Conservation (phyloP, 768 basidiomycete species). For the Russula brevipes region DNA sequence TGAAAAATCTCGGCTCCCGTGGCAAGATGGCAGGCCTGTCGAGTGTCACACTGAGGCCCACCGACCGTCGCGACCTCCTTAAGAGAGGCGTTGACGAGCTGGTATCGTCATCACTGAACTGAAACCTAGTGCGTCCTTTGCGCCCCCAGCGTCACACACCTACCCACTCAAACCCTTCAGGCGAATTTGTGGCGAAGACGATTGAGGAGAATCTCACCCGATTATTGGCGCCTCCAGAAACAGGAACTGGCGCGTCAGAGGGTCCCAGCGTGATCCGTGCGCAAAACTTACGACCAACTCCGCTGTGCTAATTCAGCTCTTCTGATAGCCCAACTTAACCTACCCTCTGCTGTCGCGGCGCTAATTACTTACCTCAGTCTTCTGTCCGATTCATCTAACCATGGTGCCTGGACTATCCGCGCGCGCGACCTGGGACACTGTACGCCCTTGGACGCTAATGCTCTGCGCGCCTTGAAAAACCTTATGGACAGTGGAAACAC, state of each 20-base stretch:
- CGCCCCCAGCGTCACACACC: not conserved
- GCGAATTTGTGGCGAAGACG: slow-evolving; percentile 57
- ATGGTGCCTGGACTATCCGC: slow-evolving; percentile 71
- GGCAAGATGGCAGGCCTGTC: slow-evolving; percentile 59
- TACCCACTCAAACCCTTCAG: slow-evolving; percentile 36
- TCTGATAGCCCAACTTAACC: slow-evolving; percentile 61
- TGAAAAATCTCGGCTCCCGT: slow-evolving; percentile 80
- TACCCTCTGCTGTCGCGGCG: slow-evolving; percentile 77
- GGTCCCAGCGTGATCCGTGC: slow-evolving; percentile 15
- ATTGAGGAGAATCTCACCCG: slow-evolving; percentile 25
- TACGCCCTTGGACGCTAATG: slow-evolving; percentile 95
- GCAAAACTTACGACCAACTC: not conserved
- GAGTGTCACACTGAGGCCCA: slow-evolving; percentile 69
- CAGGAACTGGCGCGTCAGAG: slow-evolving; percentile 3
- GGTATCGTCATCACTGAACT: slow-evolving; percentile 86
- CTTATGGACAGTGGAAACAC: slow-evolving; percentile 63
- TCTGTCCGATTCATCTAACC: slow-evolving; percentile 69
- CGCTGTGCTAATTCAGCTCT: not conserved
- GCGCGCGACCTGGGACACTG: slow-evolving; percentile 91
- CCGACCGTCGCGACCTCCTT: slow-evolving; percentile 73
- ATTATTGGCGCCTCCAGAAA: slow-evolving; percentile 1
- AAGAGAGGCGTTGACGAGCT: slow-evolving; percentile 90
- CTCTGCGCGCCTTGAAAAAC: slow-evolving; percentile 83
- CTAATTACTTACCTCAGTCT: slow-evolving; percentile 80
- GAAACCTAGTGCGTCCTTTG: slow-evolving; percentile 60